Evolutionary conservation across 2,329 filamentous ascomycete genomes (phyloP).

Genomic region (Penicillium sp.): DNA sequence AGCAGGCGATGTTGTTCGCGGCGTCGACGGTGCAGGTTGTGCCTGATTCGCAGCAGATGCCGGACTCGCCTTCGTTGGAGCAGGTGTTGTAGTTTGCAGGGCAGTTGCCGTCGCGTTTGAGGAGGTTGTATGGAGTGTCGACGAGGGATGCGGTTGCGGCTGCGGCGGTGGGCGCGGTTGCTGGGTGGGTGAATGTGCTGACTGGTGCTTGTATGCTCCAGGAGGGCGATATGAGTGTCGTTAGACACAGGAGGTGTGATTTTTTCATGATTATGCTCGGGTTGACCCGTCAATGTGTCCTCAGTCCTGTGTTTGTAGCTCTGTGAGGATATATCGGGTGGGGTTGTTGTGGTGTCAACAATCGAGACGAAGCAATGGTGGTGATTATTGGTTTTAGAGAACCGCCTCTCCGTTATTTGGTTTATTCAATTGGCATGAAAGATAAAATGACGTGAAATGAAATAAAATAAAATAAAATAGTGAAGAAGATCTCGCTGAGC

Average conservation of each 20-base stretch:
- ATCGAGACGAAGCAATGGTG: too few species aligned
- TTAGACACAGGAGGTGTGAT: constrained; percentile 25
- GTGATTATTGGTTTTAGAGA: too few species aligned
- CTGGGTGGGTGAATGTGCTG: constrained; percentile 28
- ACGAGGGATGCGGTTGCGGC: constrained; percentile 20
- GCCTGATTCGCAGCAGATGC: constrained; percentile 53
- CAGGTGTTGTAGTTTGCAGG: constrained; percentile 52
- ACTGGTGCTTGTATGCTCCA: constrained; percentile 28
- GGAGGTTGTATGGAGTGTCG: constrained; percentile 21
- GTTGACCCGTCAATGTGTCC: constrained; percentile 3
- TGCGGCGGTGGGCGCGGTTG: constrained; percentile 10
- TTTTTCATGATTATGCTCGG: constrained; percentile 29
- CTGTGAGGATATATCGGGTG: too few species aligned
- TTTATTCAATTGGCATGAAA: neutral
- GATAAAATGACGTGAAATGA: too few species aligned
- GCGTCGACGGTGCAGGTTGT: constrained; percentile 55
- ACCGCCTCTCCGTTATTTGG: too few species aligned
- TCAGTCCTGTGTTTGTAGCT: neutral
- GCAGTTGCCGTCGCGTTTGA: constrained; percentile 41
- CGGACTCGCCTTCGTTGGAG: constrained; percentile 48
- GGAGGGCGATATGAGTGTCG: constrained; percentile 27
- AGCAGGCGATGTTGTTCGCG: constrained; percentile 59
- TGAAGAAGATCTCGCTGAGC: too few species aligned
- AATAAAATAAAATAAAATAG: neutral
- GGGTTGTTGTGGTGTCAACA: too few species aligned